Conservation (phyloP, 1,284 basidiomycete genomes). For the Gomphus sp. region DNA sequence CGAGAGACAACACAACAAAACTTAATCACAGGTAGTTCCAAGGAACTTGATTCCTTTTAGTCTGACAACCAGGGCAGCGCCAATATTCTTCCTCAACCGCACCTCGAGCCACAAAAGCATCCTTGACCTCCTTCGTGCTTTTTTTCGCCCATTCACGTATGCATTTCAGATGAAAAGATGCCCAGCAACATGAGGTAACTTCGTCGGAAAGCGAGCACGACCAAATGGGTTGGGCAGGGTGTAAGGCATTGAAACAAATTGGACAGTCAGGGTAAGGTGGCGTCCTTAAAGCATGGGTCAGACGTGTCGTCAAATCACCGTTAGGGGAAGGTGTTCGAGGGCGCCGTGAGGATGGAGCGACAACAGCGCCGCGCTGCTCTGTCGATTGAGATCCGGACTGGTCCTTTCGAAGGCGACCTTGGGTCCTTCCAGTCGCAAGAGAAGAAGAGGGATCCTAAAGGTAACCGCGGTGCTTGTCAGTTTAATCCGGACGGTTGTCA, state of each 20-base stretch:
- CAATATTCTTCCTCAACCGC: slow-evolving; percentile 56
- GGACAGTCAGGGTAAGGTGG: slow-evolving; percentile 70
- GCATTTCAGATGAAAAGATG: slow-evolving; percentile 77
- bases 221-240: slow-evolving; percentile 66
- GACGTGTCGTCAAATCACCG: slow-evolving; percentile 55
- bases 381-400: slow-evolving; percentile 10
- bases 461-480: background rate
- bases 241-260: slow-evolving; percentile 70
- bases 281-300: slow-evolving; percentile 52
- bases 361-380: background rate
- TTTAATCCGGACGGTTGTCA: background rate
- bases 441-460: background rate
- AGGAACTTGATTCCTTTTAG: slow-evolving; percentile 55
- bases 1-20: background rate
- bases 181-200: slow-evolving; percentile 64
- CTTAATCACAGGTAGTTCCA: slow-evolving; percentile 55
- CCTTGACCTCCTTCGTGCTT: slow-evolving; percentile 67
- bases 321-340: slow-evolving; percentile 4
- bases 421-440: background rate
- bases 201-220: slow-evolving; percentile 57
- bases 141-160: slow-evolving; percentile 71
- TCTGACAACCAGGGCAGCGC: slow-evolving; percentile 85
- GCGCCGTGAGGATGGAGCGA: background rate
- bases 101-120: slow-evolving; percentile 69
- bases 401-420: background rate